Evolutionary conservation across 202 grass and related monocot genomes (phyloP), one percentile per base, ranked within the genome.

Genomic region (Cymbopogon flexuosus): DNA sequence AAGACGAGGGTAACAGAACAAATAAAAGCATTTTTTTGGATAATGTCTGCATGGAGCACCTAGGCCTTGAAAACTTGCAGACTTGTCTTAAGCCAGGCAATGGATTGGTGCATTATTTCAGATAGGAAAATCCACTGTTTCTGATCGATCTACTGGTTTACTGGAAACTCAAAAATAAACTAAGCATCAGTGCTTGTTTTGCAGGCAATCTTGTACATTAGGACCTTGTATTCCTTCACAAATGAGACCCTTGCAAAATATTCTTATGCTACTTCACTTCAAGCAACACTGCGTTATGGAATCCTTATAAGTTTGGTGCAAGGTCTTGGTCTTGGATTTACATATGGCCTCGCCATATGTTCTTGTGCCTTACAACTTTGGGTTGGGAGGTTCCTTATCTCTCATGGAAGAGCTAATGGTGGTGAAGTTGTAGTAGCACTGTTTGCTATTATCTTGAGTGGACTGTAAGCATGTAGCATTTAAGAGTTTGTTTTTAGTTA

Each of bases 351-450:
- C 73, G 94, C 94, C 52, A 97, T 97, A 81, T 97, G 94, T 84
- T 97, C 94, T 63, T 97, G 94, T 97, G 90, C 94, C 33, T 87
- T 97, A 59, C 94, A 97, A 84, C 92, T 97, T 87, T 94, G 95
- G 95, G 92, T 94, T 42, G 95, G 95, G 63, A 92, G 88, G 79
- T 86, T 84, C 67, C 87, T 94, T 39, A 91, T 98, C 68, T 72
- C 49, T 22, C 89, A 88, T 85, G 81, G 72, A 79, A 94, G 87
- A 87, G 95, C 92, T 73, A 93, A 93, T 84, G 95, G 95, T 23
- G 95, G 92, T 82, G 86, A 98, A 94, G 73, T 98, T 84, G 66
- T 98, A 57, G 86, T 88, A 59, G 86, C 95, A 58, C 70, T 98
- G 64, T 98, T 98, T 75, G 62, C 95, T 47, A 87, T 98, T 62